Conservation (phyloP, 2,329 filamentous ascomycete species). For the Colletotrichum nymphaeae region DNA sequence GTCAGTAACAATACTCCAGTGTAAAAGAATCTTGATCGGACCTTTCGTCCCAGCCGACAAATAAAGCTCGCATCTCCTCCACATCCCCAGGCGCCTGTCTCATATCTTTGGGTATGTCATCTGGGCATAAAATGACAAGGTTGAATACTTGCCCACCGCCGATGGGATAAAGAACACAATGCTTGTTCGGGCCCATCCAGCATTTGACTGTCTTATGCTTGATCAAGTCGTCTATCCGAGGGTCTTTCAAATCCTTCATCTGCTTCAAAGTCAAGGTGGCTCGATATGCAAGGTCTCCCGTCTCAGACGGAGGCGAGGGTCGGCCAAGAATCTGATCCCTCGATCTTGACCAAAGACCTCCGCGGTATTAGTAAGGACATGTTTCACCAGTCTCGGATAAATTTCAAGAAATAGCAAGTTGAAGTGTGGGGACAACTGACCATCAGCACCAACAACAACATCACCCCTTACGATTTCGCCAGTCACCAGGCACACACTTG, state of each 20-base stretch:
- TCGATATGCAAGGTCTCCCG: slow-evolving; percentile 15
- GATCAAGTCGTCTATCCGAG: slow-evolving; percentile 3
- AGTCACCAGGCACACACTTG: neutral
- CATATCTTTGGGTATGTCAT: neutral
- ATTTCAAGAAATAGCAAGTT: neutral
- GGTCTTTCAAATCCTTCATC: slow-evolving; percentile 14
- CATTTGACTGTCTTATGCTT: slow-evolving; percentile 8
- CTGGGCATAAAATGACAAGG: neutral
- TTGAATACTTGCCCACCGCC: slow-evolving; percentile 15
- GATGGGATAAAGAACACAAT: slow-evolving; percentile 17
- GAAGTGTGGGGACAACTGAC: neutral
- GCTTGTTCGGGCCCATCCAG: slow-evolving; percentile 17
- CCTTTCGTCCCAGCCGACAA: slow-evolving; percentile 25
- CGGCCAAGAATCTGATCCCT: slow-evolving; percentile 17
- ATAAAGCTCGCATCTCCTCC: slow-evolving; percentile 20
- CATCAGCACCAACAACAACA: slow-evolving; percentile 19
- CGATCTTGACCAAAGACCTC: slow-evolving; percentile 16
- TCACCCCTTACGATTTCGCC: slow-evolving; percentile 16
- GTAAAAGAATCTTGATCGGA: neutral
- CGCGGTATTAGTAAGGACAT: neutral
- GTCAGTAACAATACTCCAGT: neutral
- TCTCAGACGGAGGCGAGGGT: slow-evolving; percentile 4
- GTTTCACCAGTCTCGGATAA: no score
- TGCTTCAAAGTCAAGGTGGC: neutral
- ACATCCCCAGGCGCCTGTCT: neutral